phyloP scores from a whole-genome alignment of 352 stramenopile species.

The Pythium chondricola region DNA sequence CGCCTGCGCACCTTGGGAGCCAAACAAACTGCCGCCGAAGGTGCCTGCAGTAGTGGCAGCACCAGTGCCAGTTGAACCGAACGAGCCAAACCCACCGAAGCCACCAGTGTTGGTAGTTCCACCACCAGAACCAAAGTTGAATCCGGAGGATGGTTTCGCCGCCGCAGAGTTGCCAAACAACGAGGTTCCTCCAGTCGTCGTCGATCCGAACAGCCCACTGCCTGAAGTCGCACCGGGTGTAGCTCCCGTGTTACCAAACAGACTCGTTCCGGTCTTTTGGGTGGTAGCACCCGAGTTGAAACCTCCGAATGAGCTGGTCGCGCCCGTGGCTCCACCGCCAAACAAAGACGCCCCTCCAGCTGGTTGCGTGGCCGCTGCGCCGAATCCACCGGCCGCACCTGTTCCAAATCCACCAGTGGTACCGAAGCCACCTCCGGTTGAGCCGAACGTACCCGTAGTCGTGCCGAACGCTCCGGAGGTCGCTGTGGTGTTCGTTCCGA shows the following conservation, averaged over 20 bases:
- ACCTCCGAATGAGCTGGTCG: slow-evolving; percentile 1
- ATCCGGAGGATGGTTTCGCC: slow-evolving; percentile 5
- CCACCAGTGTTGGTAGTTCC: slow-evolving; percentile 2
- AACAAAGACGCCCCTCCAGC: slow-evolving; percentile 11
- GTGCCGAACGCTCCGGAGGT: slow-evolving; percentile 16
- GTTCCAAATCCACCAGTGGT: slow-evolving; percentile 7
- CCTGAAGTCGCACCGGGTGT: background rate
- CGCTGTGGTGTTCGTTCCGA: slow-evolving; percentile 1
- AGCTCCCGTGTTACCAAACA: slow-evolving; percentile 9
- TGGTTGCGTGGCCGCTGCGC: slow-evolving; percentile 5
- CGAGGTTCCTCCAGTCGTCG: slow-evolving; percentile 4
- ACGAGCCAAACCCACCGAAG: slow-evolving; percentile 18
- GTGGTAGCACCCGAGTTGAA: slow-evolving; percentile 7
- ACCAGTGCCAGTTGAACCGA: slow-evolving; percentile 5
- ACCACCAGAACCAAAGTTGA: slow-evolving; percentile 8
- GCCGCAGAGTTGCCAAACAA: slow-evolving; percentile 7
- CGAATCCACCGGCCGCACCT: slow-evolving; percentile 8
- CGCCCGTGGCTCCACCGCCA: background rate
- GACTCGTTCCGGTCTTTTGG: slow-evolving; percentile 5
- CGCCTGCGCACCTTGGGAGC: background rate
- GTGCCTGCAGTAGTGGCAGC: slow-evolving; percentile 6
- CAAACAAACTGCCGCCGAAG: slow-evolving; percentile 6
- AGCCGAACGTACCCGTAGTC: slow-evolving; percentile 2
- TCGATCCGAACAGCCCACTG: slow-evolving; percentile 12
- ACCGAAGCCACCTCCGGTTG: slow-evolving; percentile 3